These are phyloP conservation scores for Collybiopsis luxurians DNA, from an alignment of 768 basidiomycete species.

Conservation along the genomic window DNA sequence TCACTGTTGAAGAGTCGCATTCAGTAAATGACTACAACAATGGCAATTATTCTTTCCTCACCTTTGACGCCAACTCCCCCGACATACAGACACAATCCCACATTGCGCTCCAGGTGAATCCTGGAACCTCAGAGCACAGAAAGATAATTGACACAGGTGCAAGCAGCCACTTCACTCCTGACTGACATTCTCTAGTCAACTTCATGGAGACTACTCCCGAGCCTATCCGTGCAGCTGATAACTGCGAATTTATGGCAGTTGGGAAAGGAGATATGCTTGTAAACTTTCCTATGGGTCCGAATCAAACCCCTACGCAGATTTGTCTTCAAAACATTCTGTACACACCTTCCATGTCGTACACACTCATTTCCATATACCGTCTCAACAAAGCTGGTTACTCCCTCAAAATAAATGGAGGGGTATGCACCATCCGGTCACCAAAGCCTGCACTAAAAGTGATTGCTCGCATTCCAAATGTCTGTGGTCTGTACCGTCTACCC, in stretches of 20 bases:
- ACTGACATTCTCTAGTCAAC: slow-evolving; percentile 24
- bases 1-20: too few species aligned
- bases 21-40: too few species aligned
- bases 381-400: slow-evolving; percentile 16
- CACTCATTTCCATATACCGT: too few species aligned
- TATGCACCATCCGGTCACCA: slow-evolving; percentile 13
- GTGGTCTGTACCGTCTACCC: slow-evolving; percentile 24
- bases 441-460: slow-evolving; percentile 10
- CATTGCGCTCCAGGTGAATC: too few species aligned
- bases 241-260: slow-evolving; percentile 20
- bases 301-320: slow-evolving; percentile 13
- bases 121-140: too few species aligned
- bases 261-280: slow-evolving; percentile 27
- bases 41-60: too few species aligned
- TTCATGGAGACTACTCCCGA: slow-evolving; percentile 13
- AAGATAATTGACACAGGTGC: too few species aligned
- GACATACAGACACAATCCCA: too few species aligned
- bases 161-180: too few species aligned
- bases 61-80: too few species aligned
- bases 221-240: slow-evolving; percentile 26
- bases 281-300: slow-evolving; percentile 19
- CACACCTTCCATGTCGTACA: slow-evolving; percentile 26
- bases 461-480: slow-evolving; percentile 18
- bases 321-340: slow-evolving; percentile 20
- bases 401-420: slow-evolving; percentile 11